phyloP scores from a whole-genome alignment of 2,329 filamentous ascomycete species.

The Pyricularia sp. region DNA sequence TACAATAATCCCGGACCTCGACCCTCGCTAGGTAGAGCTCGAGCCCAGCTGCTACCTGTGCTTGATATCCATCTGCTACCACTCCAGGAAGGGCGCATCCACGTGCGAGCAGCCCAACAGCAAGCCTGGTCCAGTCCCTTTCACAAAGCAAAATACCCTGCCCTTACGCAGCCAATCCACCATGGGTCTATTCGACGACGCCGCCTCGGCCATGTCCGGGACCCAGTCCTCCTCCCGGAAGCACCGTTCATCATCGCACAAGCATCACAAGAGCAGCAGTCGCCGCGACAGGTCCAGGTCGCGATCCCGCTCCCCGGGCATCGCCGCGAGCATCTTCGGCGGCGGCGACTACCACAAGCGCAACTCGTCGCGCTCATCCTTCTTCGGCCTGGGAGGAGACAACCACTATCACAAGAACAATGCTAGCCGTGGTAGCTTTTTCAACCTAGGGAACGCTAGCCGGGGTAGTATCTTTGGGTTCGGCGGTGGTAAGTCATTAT shows the following conservation, averaged over 20 bases:
- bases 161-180: background rate
- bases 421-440: slow-evolving; percentile 35
- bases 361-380: slow-evolving; percentile 19
- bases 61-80: background rate
- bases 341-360: slow-evolving; percentile 9
- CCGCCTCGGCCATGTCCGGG: slow-evolving; percentile 18
- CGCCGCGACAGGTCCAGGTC: slow-evolving; percentile 21
- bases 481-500: slow-evolving; percentile 24
- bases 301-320: slow-evolving; percentile 21
- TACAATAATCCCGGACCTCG: background rate
- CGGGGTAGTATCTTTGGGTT: slow-evolving; percentile 32
- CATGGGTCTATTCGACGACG: slow-evolving; percentile 26
- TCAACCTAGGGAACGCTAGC: slow-evolving; percentile 34
- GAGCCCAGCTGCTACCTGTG: background rate
- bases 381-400: slow-evolving; percentile 22
- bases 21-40: slow-evolving; percentile 6
- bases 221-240: slow-evolving; percentile 14
- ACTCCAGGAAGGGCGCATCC: background rate
- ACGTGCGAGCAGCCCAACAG: background rate
- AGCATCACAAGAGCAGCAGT: slow-evolving; percentile 15
- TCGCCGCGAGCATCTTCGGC: slow-evolving; percentile 12
- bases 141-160: background rate
- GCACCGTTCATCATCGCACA: slow-evolving; percentile 12
- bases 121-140: background rate
- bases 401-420: slow-evolving; percentile 19